Evolutionary conservation across 2,329 filamentous ascomycete genomes (phyloP).

Genomic region (Penicillium sp.): DNA sequence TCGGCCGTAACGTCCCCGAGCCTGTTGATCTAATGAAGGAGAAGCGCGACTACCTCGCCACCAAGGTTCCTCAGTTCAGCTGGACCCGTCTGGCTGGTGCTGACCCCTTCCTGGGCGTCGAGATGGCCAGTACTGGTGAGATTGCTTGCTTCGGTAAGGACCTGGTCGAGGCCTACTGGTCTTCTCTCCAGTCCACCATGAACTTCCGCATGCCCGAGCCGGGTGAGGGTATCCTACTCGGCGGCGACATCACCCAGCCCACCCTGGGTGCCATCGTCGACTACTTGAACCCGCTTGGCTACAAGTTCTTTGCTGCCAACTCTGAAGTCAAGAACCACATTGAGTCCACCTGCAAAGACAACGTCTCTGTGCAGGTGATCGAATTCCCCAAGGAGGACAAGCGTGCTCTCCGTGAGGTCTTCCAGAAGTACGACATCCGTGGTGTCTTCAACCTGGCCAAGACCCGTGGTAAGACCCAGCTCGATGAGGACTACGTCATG

Average conservation of each 20-base stretch:
- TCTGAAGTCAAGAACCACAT: conserved; percentile 77
- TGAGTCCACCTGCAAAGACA: conserved; percentile 66
- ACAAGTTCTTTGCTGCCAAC: conserved; percentile 89
- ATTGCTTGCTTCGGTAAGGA: conserved; percentile 98
- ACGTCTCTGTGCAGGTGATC: conserved; percentile 77
- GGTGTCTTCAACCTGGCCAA: conserved; percentile 94
- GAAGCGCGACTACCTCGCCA: conserved; percentile 88
- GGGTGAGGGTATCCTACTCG: conserved; percentile 91
- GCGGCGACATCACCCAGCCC: conserved; percentile 71
- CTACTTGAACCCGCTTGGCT: conserved; percentile 82
- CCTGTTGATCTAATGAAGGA: conserved; percentile 83
- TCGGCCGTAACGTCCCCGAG: conserved; percentile 78
- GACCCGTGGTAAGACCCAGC: conserved; percentile 73
- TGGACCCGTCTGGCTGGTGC: conserved; percentile 97
- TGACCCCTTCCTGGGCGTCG: conserved; percentile 94
- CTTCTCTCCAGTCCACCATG: conserved; percentile 93
- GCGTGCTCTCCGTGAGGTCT: conserved; percentile 87
- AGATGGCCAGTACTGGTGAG: conserved; percentile 96
- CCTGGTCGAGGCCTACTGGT: conserved; percentile 95
- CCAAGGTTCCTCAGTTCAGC: conserved; percentile 97
- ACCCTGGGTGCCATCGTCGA: conserved; percentile 77
- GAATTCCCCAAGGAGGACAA: conserved; percentile 98
- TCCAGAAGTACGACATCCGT: conserved; percentile 93
- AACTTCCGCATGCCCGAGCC: conserved; percentile 97
- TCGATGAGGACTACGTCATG: conserved; percentile 98